Percentiles rank a stretch among this genome's conserved stretches.
Conservation (phyloP, 495 filamentous ascomycete genomes). For the Podospora anserina region DNA sequence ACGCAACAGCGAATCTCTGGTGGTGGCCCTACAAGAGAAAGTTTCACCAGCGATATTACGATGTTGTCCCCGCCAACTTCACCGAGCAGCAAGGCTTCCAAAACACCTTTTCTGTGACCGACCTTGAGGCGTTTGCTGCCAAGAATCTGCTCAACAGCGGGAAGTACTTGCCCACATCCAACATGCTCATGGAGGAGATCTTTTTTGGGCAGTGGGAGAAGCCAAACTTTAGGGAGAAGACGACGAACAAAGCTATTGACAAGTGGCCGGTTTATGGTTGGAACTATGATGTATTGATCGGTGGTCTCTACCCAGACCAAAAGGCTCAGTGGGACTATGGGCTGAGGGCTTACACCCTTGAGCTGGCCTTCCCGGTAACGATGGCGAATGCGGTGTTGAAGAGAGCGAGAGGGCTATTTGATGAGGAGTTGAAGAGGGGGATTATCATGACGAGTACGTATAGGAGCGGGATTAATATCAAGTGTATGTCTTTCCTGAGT, state of each 20-base stretch:
- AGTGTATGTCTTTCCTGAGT: slow-evolving; percentile 27
- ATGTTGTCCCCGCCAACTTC: slow-evolving; percentile 38
- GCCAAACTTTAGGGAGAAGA: slow-evolving; percentile 52
- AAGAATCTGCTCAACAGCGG: slow-evolving; percentile 44
- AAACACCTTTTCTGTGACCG: slow-evolving; percentile 50
- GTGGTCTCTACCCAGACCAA: slow-evolving; percentile 47
- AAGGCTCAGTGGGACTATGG: slow-evolving; percentile 49
- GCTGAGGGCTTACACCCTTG: slow-evolving; percentile 45
- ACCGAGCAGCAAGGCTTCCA: slow-evolving; percentile 48
- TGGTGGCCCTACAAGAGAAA: slow-evolving; percentile 51
- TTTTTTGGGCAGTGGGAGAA: slow-evolving; percentile 45
- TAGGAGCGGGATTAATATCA: slow-evolving; percentile 52
- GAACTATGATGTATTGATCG: slow-evolving; percentile 28
- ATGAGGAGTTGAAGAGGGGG: slow-evolving; percentile 41
- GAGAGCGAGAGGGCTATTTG: slow-evolving; percentile 44
- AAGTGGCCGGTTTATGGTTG: slow-evolving; percentile 51
- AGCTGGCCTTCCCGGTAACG: slow-evolving; percentile 49
- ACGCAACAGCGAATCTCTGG: slow-evolving; percentile 51
- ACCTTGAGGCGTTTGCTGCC: slow-evolving; percentile 41
- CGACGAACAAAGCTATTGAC: slow-evolving; percentile 37
- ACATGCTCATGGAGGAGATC: slow-evolving; percentile 48
- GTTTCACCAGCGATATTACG: slow-evolving; percentile 52
- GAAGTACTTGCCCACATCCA: slow-evolving; percentile 47
- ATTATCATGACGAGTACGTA: slow-evolving; percentile 49
- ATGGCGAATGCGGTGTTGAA: slow-evolving; percentile 48